Base-by-base conservation (phyloP, 108 stramenopile genomes). In the Schizochytrium sp. region DNA sequence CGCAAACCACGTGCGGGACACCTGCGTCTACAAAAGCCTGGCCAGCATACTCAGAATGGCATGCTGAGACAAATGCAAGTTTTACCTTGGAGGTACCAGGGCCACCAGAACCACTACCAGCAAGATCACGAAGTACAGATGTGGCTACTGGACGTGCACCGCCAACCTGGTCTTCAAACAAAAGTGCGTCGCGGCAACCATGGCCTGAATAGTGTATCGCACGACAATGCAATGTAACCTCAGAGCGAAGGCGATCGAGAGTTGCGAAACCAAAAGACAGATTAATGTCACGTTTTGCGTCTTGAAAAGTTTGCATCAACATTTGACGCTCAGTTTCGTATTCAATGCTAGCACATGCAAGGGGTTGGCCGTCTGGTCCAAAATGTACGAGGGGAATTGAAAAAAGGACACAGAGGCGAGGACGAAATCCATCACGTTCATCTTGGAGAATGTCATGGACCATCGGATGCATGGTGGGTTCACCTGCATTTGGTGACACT, bases 1-100 rank as follows among this genome's bases (percentile, higher is more conserved):
- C 96, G 61, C 96, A 96, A 38, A 98, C 97, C n/a, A 98, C 97
- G 91, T 98, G 97, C 13, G 96, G 95, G 41, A 97, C 97, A 15
- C 97, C 97, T 15, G 97, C 97, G 1, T 91, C 94, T 40, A 96
- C 95, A 89, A 98, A 97, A 2, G 97, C 97, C 72, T 95, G 92
- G 13, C 97, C 97, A 59, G 95, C 95, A 40, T 92, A 53, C 15
- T 93, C 93, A n/a, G 95, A 95, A 88, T 97, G 94, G 90, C 97
- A 97, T 2, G 97, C 96, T 38, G 96, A 97, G 7, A 98, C 97
- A 88, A 98, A 97, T n/a, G 96, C 97, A 90, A 98, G 95, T 88
- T 97, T 92, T 64, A 97, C 94, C 28, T 93, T 93, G n/a, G 92
- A 38, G 61, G 55, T 45, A 53, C 90, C 90, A 46, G 49, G 57